phyloP scores from a whole-genome alignment of 345 rosid genomes.

The Clausena lansium region DNA sequence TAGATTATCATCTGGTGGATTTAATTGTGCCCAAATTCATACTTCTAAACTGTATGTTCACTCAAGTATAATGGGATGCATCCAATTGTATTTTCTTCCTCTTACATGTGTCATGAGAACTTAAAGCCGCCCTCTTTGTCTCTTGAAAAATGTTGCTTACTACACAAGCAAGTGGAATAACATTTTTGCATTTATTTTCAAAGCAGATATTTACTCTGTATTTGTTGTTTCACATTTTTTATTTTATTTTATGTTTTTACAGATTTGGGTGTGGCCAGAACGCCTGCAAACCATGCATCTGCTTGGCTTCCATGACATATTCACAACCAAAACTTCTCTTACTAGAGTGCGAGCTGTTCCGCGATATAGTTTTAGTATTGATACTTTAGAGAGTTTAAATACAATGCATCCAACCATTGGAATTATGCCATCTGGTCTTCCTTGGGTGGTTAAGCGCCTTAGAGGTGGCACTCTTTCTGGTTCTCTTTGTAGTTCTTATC shows the following conservation, averaged over 20 bases:
- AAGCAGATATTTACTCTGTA: too few species aligned
- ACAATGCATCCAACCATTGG: conserved; percentile 62
- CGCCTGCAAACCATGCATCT: conserved; percentile 81
- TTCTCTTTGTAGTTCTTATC: conserved; percentile 33
- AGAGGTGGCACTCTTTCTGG: conserved; percentile 40
- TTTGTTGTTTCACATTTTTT: too few species aligned
- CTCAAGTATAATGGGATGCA: background rate
- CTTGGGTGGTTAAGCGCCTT: conserved; percentile 50
- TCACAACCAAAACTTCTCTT: conserved; percentile 67
- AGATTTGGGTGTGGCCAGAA: conserved; percentile 98
- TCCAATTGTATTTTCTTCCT: background rate
- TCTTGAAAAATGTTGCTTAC: background rate
- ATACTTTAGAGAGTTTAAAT: conserved; percentile 71
- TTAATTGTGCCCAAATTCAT: background rate
- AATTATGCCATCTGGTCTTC: conserved; percentile 90
- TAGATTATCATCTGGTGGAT: background rate
- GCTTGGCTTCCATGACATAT: conserved; percentile 56
- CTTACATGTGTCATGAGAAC: background rate
- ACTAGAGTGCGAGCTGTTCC: conserved; percentile 90
- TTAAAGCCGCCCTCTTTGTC: background rate
- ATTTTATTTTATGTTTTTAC: too few species aligned
- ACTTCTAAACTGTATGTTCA: background rate
- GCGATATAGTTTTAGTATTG: conserved; percentile 67
- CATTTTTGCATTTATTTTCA: background rate
- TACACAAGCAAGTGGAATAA: background rate